phyloP scores from a whole-genome alignment of 2,329 filamentous ascomycete species.

The Penicillium corylophilum region DNA sequence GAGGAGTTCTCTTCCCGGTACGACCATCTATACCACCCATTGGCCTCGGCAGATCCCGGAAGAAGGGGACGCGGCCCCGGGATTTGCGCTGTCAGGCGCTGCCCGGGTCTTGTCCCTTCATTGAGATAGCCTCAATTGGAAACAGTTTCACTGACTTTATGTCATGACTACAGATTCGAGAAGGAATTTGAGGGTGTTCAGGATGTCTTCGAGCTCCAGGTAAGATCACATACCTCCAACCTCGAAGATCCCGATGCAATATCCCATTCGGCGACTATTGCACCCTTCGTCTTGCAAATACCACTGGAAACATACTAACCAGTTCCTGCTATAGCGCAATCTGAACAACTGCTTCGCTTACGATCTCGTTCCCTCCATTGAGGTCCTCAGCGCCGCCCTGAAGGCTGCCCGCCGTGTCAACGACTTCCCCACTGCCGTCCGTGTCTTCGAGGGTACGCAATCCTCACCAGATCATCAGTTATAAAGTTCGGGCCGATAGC shows the following conservation, averaged over 20 bases:
- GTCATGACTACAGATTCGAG: slow-evolving; percentile 74
- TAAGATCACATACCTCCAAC: slow-evolving; percentile 49
- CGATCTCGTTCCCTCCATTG: slow-evolving; percentile 94
- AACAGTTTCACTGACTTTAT: slow-evolving; percentile 32
- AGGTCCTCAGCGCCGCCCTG: slow-evolving; percentile 86
- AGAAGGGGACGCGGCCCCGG: slow-evolving; percentile 7
- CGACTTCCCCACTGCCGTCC: slow-evolving; percentile 96
- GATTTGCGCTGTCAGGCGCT: slow-evolving; percentile 14
- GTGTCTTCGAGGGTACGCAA: slow-evolving; percentile 90
- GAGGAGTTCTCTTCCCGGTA: slow-evolving; percentile 99
- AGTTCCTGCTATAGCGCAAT: slow-evolving; percentile 63
- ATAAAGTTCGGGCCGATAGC: background rate
- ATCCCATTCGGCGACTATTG: slow-evolving; percentile 2
- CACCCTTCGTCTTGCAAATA: background rate
- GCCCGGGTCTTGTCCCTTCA: slow-evolving; percentile 10
- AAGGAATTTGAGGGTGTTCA: slow-evolving; percentile 98
- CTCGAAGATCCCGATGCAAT: slow-evolving; percentile 16
- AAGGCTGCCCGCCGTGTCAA: slow-evolving; percentile 94
- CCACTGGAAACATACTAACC: slow-evolving; percentile 13
- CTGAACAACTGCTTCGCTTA: slow-evolving; percentile 99
- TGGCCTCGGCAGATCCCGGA: slow-evolving; percentile 15
- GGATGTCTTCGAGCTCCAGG: slow-evolving; percentile 99
- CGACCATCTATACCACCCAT: slow-evolving; percentile 32
- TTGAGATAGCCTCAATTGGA: slow-evolving; percentile 13
- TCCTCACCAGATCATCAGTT: background rate